Base-by-base conservation (phyloP, 371 early-diverging fungal species). In the Mucor mucedo region DNA sequence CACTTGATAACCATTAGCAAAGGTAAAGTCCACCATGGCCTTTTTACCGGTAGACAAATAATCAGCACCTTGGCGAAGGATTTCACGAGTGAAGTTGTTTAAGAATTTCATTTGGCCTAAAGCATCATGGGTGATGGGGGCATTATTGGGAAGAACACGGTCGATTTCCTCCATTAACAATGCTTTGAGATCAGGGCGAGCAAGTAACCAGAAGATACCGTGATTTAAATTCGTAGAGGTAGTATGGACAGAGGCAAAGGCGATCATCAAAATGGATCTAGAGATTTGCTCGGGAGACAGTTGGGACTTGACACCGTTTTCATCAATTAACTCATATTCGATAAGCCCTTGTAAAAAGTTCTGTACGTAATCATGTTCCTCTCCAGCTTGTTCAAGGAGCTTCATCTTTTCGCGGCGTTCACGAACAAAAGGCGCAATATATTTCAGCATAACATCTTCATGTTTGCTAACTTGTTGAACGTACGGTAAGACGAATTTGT, bases 221-320 rank as follows among this genome's bases (percentile, higher is more conserved):
- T 68, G 74, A 32, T 62, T 61, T 41, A 70, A 49, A 27, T 73
- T 68, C 58, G 55, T 63, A 0, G 75, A 63, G 5, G 75, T 76
- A 2, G 75, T 73, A 30, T 78, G 79, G 3, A 76, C 79, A 27
- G 79, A 71, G 1, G 76, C 77, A 58, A 76, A 79, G 5, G 77
- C 79, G 38, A 76, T 11, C 27, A 73, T 16, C 16, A 79, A 54
- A 7, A 74, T 57, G 10, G 68, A 35, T 5, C 65, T 56, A 8
- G 70, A 55, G 2, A 76, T 52, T 38, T 73, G 69, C 3, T 61
- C 52, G 3, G 3, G 65, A 52, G 38, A 63, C 4, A 4, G 8
- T 0, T 35, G 35, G 8, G 35, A 73, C 4, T 21, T 3, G n/a
- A 16, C n/a, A 10, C 8, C 21, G 10, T 60, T 38, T 3, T 32